A percentile compares a stretch with the other conserved stretches of the same genome.
phyloP scores from a whole-genome alignment of 495 filamentous ascomycete species.

The Lophiostoma macrostomum region DNA sequence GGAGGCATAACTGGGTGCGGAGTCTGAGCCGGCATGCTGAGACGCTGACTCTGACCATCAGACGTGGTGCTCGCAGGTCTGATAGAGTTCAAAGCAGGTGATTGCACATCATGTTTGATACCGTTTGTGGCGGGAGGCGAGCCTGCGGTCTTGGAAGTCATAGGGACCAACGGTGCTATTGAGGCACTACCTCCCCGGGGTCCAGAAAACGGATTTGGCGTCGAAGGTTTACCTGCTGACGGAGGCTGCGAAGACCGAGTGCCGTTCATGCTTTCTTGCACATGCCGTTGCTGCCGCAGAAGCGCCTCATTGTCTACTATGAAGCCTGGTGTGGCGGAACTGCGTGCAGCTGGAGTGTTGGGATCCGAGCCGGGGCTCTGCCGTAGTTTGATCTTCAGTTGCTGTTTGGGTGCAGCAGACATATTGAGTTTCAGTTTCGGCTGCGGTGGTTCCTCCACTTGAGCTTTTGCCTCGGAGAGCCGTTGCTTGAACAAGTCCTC shows the following conservation, averaged over 20 bases:
- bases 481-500: slow-evolving; percentile 66
- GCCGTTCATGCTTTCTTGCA: slow-evolving; percentile 47
- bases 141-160: slow-evolving; percentile 25
- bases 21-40: slow-evolving; percentile 15
- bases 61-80: slow-evolving; percentile 25
- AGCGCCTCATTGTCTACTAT: slow-evolving; percentile 52
- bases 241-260: slow-evolving; percentile 35
- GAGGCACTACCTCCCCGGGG: slow-evolving; percentile 26
- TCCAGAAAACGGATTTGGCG: slow-evolving; percentile 32
- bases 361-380: slow-evolving; percentile 46
- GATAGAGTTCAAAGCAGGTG: slow-evolving; percentile 33
- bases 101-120: slow-evolving; percentile 36
- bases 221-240: slow-evolving; percentile 29
- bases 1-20: slow-evolving; percentile 27
- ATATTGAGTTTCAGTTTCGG: slow-evolving; percentile 78
- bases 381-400: slow-evolving; percentile 40
- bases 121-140: slow-evolving; percentile 34
- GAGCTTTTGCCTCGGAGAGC: slow-evolving; percentile 63
- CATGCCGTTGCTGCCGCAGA: slow-evolving; percentile 48
- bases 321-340: slow-evolving; percentile 42
- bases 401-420: slow-evolving; percentile 33
- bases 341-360: slow-evolving; percentile 35
- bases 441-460: slow-evolving; percentile 58
- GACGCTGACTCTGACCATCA: slow-evolving; percentile 19
- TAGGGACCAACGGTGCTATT: slow-evolving; percentile 18